Percentiles rank a stretch among this genome's conserved stretches.
These are phyloP conservation scores for Phytophthora constricta DNA, from an alignment of 352 stramenopile genomes.

Conservation along the genomic window DNA sequence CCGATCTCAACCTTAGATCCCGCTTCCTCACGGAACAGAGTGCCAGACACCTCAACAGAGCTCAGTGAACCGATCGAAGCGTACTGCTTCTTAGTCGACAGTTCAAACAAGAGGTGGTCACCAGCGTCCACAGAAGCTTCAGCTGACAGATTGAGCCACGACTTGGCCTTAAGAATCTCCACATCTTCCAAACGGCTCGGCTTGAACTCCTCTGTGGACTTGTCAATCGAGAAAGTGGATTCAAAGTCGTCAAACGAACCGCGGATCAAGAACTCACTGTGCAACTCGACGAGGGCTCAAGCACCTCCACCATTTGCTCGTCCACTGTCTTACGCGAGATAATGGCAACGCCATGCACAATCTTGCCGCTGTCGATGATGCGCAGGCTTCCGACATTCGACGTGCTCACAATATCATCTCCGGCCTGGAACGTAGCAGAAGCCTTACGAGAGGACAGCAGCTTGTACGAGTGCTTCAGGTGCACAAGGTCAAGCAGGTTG, in stretches of 20 bases:
- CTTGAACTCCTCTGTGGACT: conserved; percentile 51
- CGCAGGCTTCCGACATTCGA: conserved; percentile 73
- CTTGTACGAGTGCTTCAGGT: conserved; percentile 89
- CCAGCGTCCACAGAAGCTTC: conserved; percentile 39
- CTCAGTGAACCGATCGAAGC: conserved; percentile 46
- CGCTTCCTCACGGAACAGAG: conserved; percentile 49
- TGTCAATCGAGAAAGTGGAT: conserved; percentile 71
- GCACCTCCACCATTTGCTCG: conserved; percentile 55
- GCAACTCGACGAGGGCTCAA: conserved; percentile 79
- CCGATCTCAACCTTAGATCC: conserved; percentile 44
- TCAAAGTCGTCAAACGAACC: conserved; percentile 79
- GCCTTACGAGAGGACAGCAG: conserved; percentile 51
- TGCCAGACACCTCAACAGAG: conserved; percentile 57
- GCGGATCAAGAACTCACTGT: conserved; percentile 88
- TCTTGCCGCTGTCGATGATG: conserved; percentile 84
- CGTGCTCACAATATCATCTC: conserved; percentile 77
- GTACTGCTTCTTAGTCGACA: conserved; percentile 67
- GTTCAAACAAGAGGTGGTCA: conserved; percentile 59
- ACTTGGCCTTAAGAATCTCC: conserved; percentile 71
- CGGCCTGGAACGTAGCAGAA: conserved; percentile 53
- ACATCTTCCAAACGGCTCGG: conserved; percentile 45
- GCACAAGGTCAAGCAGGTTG: conserved; percentile 84
- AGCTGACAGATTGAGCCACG: conserved; percentile 58
- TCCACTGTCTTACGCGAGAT: conserved; percentile 70
- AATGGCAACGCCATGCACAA: conserved; percentile 71